A percentile compares a stretch with the other conserved stretches of the same genome.
Conservation (phyloP, 176 grass and related monocot species). For the Dactylis glomerata region DNA sequence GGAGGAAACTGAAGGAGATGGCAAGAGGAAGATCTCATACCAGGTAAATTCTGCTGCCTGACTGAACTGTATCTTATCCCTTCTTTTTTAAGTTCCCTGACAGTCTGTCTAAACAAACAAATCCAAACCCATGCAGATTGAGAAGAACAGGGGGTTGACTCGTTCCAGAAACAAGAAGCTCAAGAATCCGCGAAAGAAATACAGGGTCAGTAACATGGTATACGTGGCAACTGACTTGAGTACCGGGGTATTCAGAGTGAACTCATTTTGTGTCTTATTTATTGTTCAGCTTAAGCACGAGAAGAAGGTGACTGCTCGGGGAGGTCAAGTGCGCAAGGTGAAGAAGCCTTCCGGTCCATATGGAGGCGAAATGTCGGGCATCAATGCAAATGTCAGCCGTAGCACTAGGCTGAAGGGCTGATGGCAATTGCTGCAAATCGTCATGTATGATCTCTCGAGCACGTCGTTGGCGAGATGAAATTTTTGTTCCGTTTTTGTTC, state of each 20-base stretch:
- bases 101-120: constrained; percentile 2
- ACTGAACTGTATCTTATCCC: neutral
- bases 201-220: constrained; percentile 57
- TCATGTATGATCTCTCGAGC: neutral
- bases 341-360: constrained; percentile 63
- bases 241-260: neutral
- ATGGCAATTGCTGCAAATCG: neutral
- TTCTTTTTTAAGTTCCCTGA: neutral
- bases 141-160: constrained; percentile 88
- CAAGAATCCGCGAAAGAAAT: constrained; percentile 96
- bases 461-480: neutral
- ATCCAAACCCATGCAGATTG: constrained; percentile 54
- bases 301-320: constrained; percentile 31
- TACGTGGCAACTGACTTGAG: neutral
- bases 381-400: constrained; percentile 69
- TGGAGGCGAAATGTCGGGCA: constrained; percentile 81
- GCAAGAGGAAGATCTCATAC: constrained; percentile 87
- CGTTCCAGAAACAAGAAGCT: constrained; percentile 74
- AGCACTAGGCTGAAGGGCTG: constrained; percentile 71
- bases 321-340: constrained; percentile 65
- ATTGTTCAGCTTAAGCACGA: constrained; percentile 64
- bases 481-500: neutral
- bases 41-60: constrained; percentile 45
- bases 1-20: constrained; percentile 65
- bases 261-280: constrained; percentile 1